Percentiles rank a stretch among this genome's conserved stretches.
These are phyloP conservation scores for Phaseolus lunatus DNA, from an alignment of 306 rosid genomes.

Conservation along the genomic window DNA sequence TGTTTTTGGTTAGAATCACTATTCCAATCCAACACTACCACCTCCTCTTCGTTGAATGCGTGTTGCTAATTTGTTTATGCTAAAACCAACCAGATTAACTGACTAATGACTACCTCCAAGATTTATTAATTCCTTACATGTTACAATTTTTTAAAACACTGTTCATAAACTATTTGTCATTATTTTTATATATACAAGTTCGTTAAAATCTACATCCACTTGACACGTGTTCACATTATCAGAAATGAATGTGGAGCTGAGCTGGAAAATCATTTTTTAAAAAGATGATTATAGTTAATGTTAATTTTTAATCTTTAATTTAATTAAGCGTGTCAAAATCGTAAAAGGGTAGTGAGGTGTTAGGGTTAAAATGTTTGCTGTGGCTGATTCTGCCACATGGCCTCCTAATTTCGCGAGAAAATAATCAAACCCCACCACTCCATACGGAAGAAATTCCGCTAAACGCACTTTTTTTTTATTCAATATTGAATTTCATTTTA, in stretches of 20 bases:
- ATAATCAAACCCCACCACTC: slow-evolving; percentile 49
- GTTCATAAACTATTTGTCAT: background rate
- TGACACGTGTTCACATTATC: slow-evolving; percentile 48
- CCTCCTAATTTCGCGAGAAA: slow-evolving; percentile 47
- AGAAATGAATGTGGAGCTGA: slow-evolving; percentile 24
- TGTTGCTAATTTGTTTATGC: slow-evolving; percentile 4
- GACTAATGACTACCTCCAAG: background rate
- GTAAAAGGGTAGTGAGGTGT: slow-evolving; percentile 38
- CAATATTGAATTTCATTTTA: slow-evolving; percentile 7
- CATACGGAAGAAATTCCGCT: slow-evolving; percentile 59
- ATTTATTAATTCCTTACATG: background rate
- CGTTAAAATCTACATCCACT: slow-evolving; percentile 20
- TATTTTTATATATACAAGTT: background rate
- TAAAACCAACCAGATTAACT: slow-evolving; percentile 42
- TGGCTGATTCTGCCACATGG: slow-evolving; percentile 42
- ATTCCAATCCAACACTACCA: slow-evolving; percentile 23
- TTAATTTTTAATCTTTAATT: background rate
- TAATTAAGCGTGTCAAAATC: slow-evolving; percentile 28
- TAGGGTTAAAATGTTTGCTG: slow-evolving; percentile 38
- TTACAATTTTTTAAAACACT: background rate
- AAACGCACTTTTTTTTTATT: slow-evolving; percentile 45
- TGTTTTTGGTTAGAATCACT: slow-evolving; percentile 1
- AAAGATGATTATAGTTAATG: background rate
- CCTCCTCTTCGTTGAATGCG: slow-evolving; percentile 29
- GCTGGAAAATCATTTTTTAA: slow-evolving; percentile 40